Evolutionary conservation across 352 stramenopile genomes (phyloP).

Genomic region (Achlya hypogyna): DNA sequence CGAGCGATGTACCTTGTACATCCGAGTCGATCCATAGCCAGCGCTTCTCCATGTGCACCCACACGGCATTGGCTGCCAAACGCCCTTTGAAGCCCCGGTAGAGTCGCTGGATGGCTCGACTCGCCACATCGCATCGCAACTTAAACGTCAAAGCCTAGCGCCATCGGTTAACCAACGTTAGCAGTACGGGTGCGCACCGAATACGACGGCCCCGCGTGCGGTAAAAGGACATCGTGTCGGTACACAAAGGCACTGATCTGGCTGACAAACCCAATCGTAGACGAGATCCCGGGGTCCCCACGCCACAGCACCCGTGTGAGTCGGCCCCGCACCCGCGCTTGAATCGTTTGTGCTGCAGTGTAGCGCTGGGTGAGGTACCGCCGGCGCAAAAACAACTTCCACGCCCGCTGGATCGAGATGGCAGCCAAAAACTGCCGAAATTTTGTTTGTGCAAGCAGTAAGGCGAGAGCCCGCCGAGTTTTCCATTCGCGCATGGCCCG

Average conservation of each 20-base stretch:
- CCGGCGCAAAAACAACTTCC: constrained; percentile 39
- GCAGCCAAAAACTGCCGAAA: constrained; percentile 39
- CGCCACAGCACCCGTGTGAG: constrained; percentile 56
- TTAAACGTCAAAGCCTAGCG: not conserved
- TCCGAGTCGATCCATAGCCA: constrained; percentile 59
- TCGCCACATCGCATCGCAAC: constrained; percentile 34
- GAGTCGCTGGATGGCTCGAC: constrained; percentile 37
- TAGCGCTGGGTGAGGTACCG: constrained; percentile 41
- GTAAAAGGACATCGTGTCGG: constrained; percentile 32
- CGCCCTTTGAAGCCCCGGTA: constrained; percentile 45
- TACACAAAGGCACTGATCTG: constrained; percentile 37
- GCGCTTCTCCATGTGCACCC: constrained; percentile 52
- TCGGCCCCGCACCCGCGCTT: constrained; percentile 49
- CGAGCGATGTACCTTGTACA: not conserved
- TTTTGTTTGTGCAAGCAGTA: constrained; percentile 26
- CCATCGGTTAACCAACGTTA: constrained; percentile 1
- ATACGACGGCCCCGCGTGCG: constrained; percentile 40
- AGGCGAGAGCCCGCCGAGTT: constrained; percentile 25
- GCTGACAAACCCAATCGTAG: constrained; percentile 34
- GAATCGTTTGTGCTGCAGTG: constrained; percentile 35
- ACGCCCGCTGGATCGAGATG: constrained; percentile 54
- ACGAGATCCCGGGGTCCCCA: constrained; percentile 42
- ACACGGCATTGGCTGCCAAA: constrained; percentile 47
- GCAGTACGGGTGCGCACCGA: no score
- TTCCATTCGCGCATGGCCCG: constrained; percentile 37